Percentiles rank a stretch among this genome's conserved stretches.
These are phyloP conservation scores for Salix arbutifolia DNA, from an alignment of 345 rosid species.

Conservation along the genomic window DNA sequence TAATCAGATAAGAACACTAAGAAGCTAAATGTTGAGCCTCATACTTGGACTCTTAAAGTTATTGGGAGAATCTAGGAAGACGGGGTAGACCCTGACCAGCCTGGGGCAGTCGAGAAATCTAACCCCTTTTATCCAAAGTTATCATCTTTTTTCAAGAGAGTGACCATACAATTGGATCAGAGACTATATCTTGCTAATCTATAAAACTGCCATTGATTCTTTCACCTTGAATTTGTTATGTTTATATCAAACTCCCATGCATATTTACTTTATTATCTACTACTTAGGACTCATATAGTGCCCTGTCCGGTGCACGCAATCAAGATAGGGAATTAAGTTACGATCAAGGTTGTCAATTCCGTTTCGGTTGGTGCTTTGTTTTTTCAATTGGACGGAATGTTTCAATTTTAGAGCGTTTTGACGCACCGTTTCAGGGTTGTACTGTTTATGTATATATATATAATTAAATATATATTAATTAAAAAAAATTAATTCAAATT, in stretches of 20 bases:
- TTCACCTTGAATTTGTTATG: not conserved
- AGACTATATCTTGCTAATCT: constrained; percentile 56
- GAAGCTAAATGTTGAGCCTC: constrained; percentile 83
- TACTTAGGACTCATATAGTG: not conserved
- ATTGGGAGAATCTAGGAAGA: constrained; percentile 92
- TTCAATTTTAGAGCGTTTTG: no score
- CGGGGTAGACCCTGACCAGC: constrained; percentile 87
- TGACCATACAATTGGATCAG: constrained; percentile 80
- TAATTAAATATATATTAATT: no score
- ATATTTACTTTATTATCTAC: not conserved
- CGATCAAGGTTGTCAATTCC: no score
- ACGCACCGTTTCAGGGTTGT: no score
- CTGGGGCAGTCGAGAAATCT: constrained; percentile 67
- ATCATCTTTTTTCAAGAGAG: constrained; percentile 90
- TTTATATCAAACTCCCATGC: not conserved
- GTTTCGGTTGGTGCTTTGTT: no score
- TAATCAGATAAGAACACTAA: constrained; percentile 70
- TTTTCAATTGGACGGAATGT: no score
- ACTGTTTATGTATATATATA: no score
- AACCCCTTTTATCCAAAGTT: constrained; percentile 74
- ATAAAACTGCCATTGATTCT: not conserved
- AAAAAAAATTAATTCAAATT: no score
- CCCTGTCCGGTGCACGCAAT: not conserved
- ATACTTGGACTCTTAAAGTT: constrained; percentile 89
- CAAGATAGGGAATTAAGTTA: not conserved